These are phyloP conservation scores for Climacium dendroides DNA, from an alignment of 225 moss, liverwort and hornwort genomes.

Conservation along the genomic window DNA sequence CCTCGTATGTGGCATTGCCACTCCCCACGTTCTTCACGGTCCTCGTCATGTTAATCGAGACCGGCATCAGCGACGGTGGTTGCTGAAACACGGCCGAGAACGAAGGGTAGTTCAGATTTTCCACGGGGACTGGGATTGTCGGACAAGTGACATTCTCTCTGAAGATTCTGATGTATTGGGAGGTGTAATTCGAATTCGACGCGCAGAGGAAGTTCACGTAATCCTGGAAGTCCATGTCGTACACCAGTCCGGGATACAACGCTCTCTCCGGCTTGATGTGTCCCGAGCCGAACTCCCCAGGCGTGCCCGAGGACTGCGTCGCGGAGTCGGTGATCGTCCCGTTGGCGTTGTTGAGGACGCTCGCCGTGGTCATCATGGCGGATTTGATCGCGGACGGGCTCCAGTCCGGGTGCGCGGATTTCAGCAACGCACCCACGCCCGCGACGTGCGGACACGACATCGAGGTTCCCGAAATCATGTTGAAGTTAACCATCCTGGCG, in stretches of 20 bases:
- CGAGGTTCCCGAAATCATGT: conserved; percentile 20
- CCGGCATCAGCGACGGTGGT: not conserved
- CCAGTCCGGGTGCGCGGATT: conserved; percentile 16
- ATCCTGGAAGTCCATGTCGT: conserved; percentile 15
- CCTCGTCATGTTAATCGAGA: conserved; percentile 3
- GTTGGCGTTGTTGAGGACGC: not conserved
- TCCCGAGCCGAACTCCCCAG: conserved; percentile 30
- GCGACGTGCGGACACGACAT: conserved; percentile 30
- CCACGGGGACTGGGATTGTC: not conserved
- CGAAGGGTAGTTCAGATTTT: conserved; percentile 62
- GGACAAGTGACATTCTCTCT: conserved; percentile 14
- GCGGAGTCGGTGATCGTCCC: not conserved
- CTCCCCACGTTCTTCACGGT: conserved; percentile 36
- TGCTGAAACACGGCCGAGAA: conserved; percentile 1
- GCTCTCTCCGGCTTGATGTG: conserved; percentile 25
- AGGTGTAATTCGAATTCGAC: not conserved
- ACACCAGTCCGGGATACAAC: conserved; percentile 49
- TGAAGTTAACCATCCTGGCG: not conserved
- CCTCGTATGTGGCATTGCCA: not conserved
- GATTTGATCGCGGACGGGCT: conserved; percentile 38
- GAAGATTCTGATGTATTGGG: not conserved
- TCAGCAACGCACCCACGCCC: conserved; percentile 19
- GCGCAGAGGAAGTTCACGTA: conserved; percentile 36
- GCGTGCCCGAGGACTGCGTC: not conserved
- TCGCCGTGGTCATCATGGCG: conserved; percentile 31